Evolutionary conservation across 2,329 filamentous ascomycete genomes (phyloP), one percentile per base, ranked within the genome.

Genomic region (Hymenoscyphus linearis): DNA sequence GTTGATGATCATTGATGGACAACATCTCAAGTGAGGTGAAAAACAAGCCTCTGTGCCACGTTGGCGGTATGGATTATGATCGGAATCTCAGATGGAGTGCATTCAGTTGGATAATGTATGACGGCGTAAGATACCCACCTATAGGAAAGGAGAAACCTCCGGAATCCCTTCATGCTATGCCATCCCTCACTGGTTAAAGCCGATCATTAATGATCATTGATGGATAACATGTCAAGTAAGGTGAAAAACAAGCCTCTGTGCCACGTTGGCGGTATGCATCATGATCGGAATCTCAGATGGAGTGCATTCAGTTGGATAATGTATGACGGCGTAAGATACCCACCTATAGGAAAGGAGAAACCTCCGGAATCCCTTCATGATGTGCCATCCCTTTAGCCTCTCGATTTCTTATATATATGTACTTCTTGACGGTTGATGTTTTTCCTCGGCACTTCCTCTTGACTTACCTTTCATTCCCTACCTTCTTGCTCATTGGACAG

Each of bases 391-490:
- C 9, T 12, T n/a, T n/a, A n/a, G n/a, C n/a, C n/a, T 47, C 40
- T 18, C 18, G 40, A 18, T 58, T 13, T 4, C n/a, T n/a, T 36
- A 37, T 50, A 52, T 18, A 58, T 26, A 52, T 14, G 31, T 50
- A 34, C 18, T 12, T 26, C 37, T 25, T 50, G 25, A 16, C 56
- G 14, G 6, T 14, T n/a, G 9, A 7, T 52, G 12, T 31, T 26
- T 22, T 52, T 47, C 52, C 57, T 61, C 60, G 59, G 44, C 53
- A 63, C 37, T 31, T 47, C 59, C 50, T 60, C 47, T 40, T 47
- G 3, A 18, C 31, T 53, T 55, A 60, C 60, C 26, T 26, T 53
- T 55, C 57, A 58, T 55, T 54, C 44, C 53, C 35, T 25, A 18
- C 37, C 55, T 34, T 18, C 27, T 60, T 53, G 9, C 40, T 50